A percentile compares a stretch with the other conserved stretches of the same genome.
Evolutionary conservation across 1,139 yeast species (phyloP).

Genomic region (Candida tropicalis): DNA sequence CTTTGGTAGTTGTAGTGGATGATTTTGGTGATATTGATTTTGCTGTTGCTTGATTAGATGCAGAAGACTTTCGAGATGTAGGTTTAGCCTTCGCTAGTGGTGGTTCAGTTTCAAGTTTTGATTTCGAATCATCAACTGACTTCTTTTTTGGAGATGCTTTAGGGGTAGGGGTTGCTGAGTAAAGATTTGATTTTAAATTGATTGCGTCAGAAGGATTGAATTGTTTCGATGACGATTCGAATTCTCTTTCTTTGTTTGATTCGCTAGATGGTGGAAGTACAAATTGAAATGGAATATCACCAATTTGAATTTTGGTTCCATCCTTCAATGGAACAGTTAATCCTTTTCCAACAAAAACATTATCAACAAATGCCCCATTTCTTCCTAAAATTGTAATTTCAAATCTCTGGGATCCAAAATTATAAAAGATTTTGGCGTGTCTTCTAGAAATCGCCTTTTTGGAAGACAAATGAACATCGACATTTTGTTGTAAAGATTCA

Average conservation of each 20-base stretch:
- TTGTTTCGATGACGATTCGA: slow-evolving; percentile 28
- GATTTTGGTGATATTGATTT: not conserved
- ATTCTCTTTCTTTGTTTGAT: slow-evolving; percentile 27
- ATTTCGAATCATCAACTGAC: slow-evolving; percentile 2
- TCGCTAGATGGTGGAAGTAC: slow-evolving; percentile 63
- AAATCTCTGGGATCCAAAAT: slow-evolving; percentile 91
- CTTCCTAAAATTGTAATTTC: slow-evolving; percentile 89
- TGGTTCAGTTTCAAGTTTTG: slow-evolving; percentile 2
- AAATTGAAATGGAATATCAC: slow-evolving; percentile 86
- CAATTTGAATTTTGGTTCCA: slow-evolving; percentile 86
- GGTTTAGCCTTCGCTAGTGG: slow-evolving; percentile 1
- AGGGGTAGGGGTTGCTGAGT: slow-evolving; percentile 28
- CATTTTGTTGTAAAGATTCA: slow-evolving; percentile 54
- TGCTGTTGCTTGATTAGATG: not conserved
- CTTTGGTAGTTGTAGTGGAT: not conserved
- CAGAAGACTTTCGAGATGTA: not conserved
- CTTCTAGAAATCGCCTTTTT: slow-evolving; percentile 90
- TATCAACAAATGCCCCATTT: slow-evolving; percentile 96
- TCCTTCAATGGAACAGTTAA: slow-evolving; percentile 83
- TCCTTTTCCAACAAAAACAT: slow-evolving; percentile 82
- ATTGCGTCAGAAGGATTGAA: slow-evolving; percentile 59
- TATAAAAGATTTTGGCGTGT: slow-evolving; percentile 93
- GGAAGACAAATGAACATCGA: slow-evolving; percentile 89
- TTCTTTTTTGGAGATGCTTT: slow-evolving; percentile 17
- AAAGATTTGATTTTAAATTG: slow-evolving; percentile 50